Evolutionary conservation across 2,329 filamentous ascomycete genomes (phyloP).

Genomic region (Pezicula radicicola): DNA sequence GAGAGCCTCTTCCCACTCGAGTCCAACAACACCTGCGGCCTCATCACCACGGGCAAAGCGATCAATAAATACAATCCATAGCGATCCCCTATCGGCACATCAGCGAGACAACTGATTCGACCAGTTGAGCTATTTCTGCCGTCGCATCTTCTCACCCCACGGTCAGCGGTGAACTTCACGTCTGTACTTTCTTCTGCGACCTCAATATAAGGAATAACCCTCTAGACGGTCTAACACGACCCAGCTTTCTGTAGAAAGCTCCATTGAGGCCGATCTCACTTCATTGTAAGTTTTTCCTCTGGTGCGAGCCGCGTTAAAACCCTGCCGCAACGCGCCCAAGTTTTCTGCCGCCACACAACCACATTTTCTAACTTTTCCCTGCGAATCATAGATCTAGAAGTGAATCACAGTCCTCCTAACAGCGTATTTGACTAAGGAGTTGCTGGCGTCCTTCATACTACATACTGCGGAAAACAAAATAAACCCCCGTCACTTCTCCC

Average conservation of each 20-base stretch:
- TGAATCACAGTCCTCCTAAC: conserved; percentile 29
- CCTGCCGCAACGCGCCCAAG: conserved; percentile 10
- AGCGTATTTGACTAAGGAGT: conserved; percentile 18
- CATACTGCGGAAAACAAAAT: conserved; percentile 25
- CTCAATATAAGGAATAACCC: not conserved
- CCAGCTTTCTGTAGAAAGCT: conserved; percentile 27
- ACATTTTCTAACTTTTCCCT: conserved; percentile 15
- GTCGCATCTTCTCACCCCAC: no score
- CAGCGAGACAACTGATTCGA: no score
- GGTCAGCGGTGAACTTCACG: not conserved
- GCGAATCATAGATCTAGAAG: conserved; percentile 23
- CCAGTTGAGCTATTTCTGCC: no score
- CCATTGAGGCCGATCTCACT: conserved; percentile 28
- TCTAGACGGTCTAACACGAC: conserved; percentile 9
- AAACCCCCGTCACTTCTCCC: conserved; percentile 25
- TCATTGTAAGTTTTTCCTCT: conserved; percentile 23
- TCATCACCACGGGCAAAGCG: no score
- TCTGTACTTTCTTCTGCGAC: not conserved
- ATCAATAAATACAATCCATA: no score
- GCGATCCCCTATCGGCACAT: no score
- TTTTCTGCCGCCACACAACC: conserved; percentile 12
- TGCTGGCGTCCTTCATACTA: conserved; percentile 6
- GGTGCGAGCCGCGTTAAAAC: conserved; percentile 5
- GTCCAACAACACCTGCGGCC: no score
- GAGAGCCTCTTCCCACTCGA: no score